Base-by-base conservation (phyloP, 2,329 filamentous ascomycete species). In the Penicillium sp. region DNA sequence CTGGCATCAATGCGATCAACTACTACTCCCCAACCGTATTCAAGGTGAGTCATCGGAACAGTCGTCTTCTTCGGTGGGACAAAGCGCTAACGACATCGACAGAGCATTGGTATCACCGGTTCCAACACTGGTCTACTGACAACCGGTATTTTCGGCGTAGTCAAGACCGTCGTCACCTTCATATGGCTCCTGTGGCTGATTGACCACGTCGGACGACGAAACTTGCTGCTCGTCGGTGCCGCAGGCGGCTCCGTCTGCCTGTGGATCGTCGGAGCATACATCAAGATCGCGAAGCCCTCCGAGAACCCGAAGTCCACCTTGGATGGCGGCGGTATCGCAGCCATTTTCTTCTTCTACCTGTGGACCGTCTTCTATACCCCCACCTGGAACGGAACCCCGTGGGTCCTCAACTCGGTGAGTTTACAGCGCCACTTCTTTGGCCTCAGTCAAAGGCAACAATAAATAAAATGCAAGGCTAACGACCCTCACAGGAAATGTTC, bases 1-100 rank as follows among this genome's bases (percentile, higher is more conserved):
- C 76, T 3, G 88, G 88, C 2, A 90, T 90, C 74, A 90, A 90
- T 60, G 87, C 87, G 18, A 86, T 89, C 74, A 90, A 90, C 75
- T 90, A 90, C 73, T 89, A 87, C 70, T 79, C 76, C 1, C 86
- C 87, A 0, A 86, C 81, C 0, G 81, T 90, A 9, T 89, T 90
- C 76, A 79, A 79, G 44, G 59, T 62, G 28, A 53, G 58, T 36
- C 2, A 10, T 33, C 18, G 13, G 14, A 38, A 13, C 22, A 8
- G 9, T 18, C 8, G 24, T 5, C 11, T 10, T 41, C 2, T 18
- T 27, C n/a, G 5, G 4, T 33, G 1, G 39, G 20, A 20, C 4
- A 20, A 6, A 5, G 11, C 24, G 8, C 44, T 44, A 42, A 55
- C 20, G 13, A 38, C 13, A 4, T 27, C 39, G 1, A 2, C 44